Percentiles rank a stretch among this genome's conserved stretches.
phyloP scores from a whole-genome alignment of 805 yeast genomes.

The Kuraishia cidri region DNA sequence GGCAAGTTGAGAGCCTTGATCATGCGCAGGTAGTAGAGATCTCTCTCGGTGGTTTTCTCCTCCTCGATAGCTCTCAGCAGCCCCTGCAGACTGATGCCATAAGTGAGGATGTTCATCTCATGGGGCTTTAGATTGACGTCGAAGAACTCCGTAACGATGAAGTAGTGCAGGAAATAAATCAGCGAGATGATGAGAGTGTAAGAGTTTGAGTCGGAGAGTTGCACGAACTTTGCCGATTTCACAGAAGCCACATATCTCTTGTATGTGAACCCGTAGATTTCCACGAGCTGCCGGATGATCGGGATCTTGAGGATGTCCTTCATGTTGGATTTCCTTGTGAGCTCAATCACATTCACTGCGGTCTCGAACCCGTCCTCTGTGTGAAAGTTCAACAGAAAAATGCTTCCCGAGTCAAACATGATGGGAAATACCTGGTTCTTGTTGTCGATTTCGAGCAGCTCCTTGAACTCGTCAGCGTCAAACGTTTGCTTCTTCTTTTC shows the following conservation, averaged over 20 bases:
- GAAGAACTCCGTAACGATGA: slow-evolving; percentile 12
- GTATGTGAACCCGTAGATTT: slow-evolving; percentile 20
- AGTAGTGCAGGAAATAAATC: slow-evolving; percentile 17
- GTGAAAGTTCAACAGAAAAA: slow-evolving; percentile 17
- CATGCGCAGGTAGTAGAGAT: not conserved
- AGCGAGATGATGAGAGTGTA: slow-evolving; percentile 17
- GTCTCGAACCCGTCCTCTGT: slow-evolving; percentile 8
- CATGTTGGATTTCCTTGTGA: slow-evolving; percentile 12
- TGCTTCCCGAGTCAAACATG: slow-evolving; percentile 17
- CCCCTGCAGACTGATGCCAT: slow-evolving; percentile 1
- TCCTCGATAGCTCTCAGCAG: not conserved
- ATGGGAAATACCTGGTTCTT: slow-evolving; percentile 21
- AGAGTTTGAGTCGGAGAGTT: slow-evolving; percentile 9
- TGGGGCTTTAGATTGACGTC: slow-evolving; percentile 10
- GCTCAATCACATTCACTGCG: slow-evolving; percentile 15
- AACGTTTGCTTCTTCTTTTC: slow-evolving; percentile 16
- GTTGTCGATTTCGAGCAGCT: slow-evolving; percentile 14
- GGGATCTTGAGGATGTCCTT: slow-evolving; percentile 16
- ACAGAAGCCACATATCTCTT: slow-evolving; percentile 14
- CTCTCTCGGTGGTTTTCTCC: not conserved
- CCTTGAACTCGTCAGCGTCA: slow-evolving; percentile 18
- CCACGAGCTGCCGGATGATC: slow-evolving; percentile 18
- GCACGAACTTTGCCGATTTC: slow-evolving; percentile 10
- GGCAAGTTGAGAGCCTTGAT: not conserved
- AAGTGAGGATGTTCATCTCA: not conserved